Evolutionary conservation across 768 basidiomycete genomes (phyloP).

Genomic region (Amanita pallidorosea): DNA sequence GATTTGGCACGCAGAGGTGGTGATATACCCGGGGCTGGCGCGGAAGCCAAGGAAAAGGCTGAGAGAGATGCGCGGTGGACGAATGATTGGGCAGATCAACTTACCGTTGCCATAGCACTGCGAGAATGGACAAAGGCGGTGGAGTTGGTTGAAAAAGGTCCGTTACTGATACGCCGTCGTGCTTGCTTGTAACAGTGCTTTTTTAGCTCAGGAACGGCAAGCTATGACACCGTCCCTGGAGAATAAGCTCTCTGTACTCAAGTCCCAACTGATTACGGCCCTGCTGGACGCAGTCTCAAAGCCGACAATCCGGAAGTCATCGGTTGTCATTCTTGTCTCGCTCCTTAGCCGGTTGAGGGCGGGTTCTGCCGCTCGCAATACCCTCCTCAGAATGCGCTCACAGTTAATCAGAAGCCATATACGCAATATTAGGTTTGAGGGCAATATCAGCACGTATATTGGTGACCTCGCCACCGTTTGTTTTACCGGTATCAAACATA

Average conservation of each 20-base stretch:
- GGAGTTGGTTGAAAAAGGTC: constrained; percentile 76
- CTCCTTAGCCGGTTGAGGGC: constrained; percentile 69
- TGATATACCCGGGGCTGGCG: constrained; percentile 29
- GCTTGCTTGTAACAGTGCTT: background rate
- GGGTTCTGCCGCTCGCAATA: constrained; percentile 65
- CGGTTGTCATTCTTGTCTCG: constrained; percentile 58
- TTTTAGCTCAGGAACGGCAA: constrained; percentile 50
- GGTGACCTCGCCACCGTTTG: constrained; percentile 81
- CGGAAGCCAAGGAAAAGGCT: constrained; percentile 57
- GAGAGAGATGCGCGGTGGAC: constrained; percentile 83
- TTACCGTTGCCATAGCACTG: constrained; percentile 85
- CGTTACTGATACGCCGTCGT: constrained; percentile 3
- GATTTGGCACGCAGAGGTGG: constrained; percentile 53
- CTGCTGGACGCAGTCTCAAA: constrained; percentile 67
- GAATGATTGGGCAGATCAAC: constrained; percentile 83
- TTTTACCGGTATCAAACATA: constrained; percentile 94
- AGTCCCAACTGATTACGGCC: constrained; percentile 55
- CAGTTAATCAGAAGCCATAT: constrained; percentile 66
- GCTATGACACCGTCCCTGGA: constrained; percentile 40
- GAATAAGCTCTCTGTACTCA: constrained; percentile 55
- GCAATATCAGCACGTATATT: constrained; percentile 77
- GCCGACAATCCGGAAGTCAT: constrained; percentile 67
- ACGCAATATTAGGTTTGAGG: constrained; percentile 85
- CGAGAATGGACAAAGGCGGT: constrained; percentile 85
- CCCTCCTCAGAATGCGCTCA: constrained; percentile 73